Evolutionary conservation across 192 early-diverging fungal species (phyloP).

Genomic region (Hyaloraphidium curvatum): DNA sequence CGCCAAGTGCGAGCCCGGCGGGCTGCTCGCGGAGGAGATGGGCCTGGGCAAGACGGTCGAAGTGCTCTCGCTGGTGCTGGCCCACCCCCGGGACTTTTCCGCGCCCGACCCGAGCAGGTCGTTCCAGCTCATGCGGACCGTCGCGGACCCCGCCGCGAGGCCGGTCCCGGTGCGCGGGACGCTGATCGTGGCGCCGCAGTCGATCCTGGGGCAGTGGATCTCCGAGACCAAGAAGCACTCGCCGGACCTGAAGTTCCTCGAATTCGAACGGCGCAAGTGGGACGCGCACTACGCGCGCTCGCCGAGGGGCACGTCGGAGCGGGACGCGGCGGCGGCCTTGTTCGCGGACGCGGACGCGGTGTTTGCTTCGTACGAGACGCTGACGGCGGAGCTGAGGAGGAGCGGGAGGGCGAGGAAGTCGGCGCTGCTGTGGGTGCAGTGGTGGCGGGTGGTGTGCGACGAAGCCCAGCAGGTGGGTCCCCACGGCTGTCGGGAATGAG

Average conservation of each 20-base stretch:
- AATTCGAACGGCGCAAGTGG: too few species aligned
- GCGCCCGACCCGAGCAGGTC: background rate
- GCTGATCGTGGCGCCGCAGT: background rate
- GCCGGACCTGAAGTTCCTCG: background rate
- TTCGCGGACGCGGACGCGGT: background rate
- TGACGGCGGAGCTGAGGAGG: background rate
- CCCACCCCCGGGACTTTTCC: background rate
- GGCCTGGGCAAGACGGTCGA: constrained; percentile 1
- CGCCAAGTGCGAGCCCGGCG: background rate
- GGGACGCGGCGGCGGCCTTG: background rate
- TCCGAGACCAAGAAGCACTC: background rate
- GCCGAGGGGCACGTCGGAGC: too few species aligned
- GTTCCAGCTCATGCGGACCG: background rate
- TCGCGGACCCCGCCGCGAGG: background rate
- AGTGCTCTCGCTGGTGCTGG: background rate
- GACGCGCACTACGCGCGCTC: too few species aligned
- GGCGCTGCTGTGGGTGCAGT: background rate
- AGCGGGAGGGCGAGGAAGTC: background rate
- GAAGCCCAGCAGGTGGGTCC: too few species aligned
- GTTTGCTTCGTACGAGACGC: background rate
- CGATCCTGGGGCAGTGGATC: background rate
- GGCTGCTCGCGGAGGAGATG: background rate
- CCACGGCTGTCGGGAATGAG: too few species aligned
- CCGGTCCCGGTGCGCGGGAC: background rate
- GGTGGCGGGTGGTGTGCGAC: constrained; percentile 1